phyloP scores from a whole-genome alignment of 768 basidiomycete species.

The Mycena pura region DNA sequence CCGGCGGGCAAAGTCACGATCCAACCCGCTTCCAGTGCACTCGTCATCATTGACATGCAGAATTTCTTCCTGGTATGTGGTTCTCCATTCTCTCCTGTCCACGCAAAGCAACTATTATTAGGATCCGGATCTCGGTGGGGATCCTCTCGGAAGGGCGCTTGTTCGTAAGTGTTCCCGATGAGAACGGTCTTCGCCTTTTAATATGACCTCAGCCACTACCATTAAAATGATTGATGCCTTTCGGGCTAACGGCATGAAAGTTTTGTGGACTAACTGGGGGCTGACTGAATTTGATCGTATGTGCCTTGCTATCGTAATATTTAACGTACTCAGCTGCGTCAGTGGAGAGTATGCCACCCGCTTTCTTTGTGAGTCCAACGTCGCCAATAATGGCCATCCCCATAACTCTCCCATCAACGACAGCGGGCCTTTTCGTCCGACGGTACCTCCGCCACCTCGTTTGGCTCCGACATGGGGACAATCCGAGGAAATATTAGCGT shows the following conservation, averaged over 20 bases:
- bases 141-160: constrained; percentile 38
- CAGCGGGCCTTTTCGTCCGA: constrained; percentile 36
- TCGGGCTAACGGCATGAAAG: constrained; percentile 36
- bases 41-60: constrained; percentile 46
- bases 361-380: constrained; percentile 28
- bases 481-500: constrained; percentile 38
- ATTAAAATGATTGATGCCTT: constrained; percentile 40
- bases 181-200: background rate
- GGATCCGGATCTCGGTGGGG: constrained; percentile 38
- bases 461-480: constrained; percentile 43
- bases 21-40: constrained; percentile 38
- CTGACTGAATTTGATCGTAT: constrained; percentile 40
- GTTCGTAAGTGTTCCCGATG: constrained; percentile 32
- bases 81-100: background rate
- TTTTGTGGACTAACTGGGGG: constrained; percentile 43
- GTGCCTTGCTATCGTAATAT: background rate
- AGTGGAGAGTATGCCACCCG: constrained; percentile 41
- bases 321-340: background rate
- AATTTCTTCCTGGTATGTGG: constrained; percentile 35
- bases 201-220: constrained; percentile 31
- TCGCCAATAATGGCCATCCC: background rate
- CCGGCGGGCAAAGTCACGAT: constrained; percentile 34
- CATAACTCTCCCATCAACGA: background rate
- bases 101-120: background rate
- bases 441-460: constrained; percentile 36